Base-by-base conservation (phyloP, 768 basidiomycete genomes). In the Suillus paluster region DNA sequence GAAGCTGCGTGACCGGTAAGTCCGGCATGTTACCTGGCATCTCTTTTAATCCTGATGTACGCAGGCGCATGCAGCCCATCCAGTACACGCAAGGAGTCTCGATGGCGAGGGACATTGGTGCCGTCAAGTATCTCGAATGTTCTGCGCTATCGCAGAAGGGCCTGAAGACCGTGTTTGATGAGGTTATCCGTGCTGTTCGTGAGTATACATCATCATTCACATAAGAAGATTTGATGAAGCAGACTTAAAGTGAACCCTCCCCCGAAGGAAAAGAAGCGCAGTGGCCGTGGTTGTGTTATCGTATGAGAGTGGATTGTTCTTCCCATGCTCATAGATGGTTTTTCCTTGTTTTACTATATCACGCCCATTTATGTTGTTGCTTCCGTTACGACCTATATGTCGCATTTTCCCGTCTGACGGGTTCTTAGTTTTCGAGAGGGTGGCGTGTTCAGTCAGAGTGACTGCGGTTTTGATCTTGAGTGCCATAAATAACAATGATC, bases 101-200 rank as follows among this genome's bases (percentile, higher is more conserved):
- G 50, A 95, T 97, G 89, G 87, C 88, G 63, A 90, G 91, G 73
- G 97, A 99, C 70, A 95, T 99, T 66, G 91, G 90, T 27, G 97
- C 97, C 38, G 94, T 98, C 67, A 96, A 96, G 78, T 97, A 97
- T 71, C 80, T 97, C 61, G 95, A 97, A 76, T 97, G 95, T 77
- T 97, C 95, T 33, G 95, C 96, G 38, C 80, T 97, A 71, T 98
- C 97, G 52, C 97, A 99, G 83, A 97, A 99, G 79, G 97, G 97
- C 17, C 81, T 99, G 73, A 99, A 99, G 86, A 96, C 91, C 62
- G 97, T 99, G 48, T 99, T 99, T 74, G 97, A 99, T 75, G 97
- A 99, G 78, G 97, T 97, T 46, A 99, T 99, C 70, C 88, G 97
- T 59, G 94, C 95, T 60, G 97, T 99, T 68, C 81, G 93, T 95